Evolutionary conservation across 2,329 filamentous ascomycete genomes (phyloP), one percentile per base, ranked within the genome.

Genomic region (Cytospora schulzeri): DNA sequence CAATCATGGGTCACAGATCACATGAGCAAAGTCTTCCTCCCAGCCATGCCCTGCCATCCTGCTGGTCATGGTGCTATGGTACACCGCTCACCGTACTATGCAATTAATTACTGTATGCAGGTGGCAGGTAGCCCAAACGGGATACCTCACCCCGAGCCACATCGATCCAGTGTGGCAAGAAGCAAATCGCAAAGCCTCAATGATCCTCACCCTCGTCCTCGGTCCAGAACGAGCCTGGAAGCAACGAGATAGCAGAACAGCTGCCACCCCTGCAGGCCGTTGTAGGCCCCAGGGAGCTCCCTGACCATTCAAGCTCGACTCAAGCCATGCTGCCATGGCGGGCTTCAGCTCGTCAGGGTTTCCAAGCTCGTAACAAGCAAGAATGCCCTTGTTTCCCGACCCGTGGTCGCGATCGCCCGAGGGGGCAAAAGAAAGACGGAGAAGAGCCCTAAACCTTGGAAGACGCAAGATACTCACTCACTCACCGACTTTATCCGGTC

Each of bases 301-400:
- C n/a, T 19, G 26, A 35, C 52, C 60, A 62, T 28, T 28, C 35
- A 62, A 24, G 52, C 38, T 38, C 38, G 11, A 33, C 11, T 33
- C 33, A 12, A 35, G 12, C 12, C 33, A 3, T 15, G 31, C 31
- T 11, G 12, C 12, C 31, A n/a, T 11, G n/a, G 41, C 41, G 41
- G 19, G 45, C 62, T 51, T 60, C 62, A 57, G 62, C 62, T 64
- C 57, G 62, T 41, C 62, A 64, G 52, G 62, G 62, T 60, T 62
- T 59, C 48, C n/a, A 48, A 28, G 15, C 41, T n/a, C 9, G n/a
- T n/a, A 22, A 22, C n/a, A 24, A 48, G 45, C 45, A 24, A 24
- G 26, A 64, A 56, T 28, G 57, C 57, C 48, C 62, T 54, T 54
- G 52, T 41, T 35, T 56, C 35, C 28, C 38, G 45, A 52, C 60